Percentiles rank a stretch among this genome's conserved stretches.
phyloP scores from a whole-genome alignment of 768 basidiomycete genomes.

The Collybia nuda region DNA sequence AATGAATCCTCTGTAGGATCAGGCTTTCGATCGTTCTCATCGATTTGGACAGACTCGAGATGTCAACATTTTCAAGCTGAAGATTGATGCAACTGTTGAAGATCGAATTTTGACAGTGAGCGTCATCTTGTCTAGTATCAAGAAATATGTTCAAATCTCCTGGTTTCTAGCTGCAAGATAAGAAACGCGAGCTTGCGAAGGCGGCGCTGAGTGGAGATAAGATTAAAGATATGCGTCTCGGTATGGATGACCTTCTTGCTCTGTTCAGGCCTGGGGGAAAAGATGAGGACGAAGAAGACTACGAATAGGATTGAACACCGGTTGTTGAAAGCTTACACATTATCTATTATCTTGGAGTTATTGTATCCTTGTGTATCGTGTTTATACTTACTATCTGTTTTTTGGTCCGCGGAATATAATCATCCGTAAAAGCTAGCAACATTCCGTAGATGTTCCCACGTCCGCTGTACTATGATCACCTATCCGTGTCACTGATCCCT shows the following conservation, averaged over 20 bases:
- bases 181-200: constrained; percentile 80
- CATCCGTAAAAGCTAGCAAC: too few species aligned
- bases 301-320: constrained; percentile 3
- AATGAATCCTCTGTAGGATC: constrained; percentile 51
- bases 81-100: constrained; percentile 84
- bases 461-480: constrained; percentile 10
- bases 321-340: background rate
- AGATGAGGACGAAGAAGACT: constrained; percentile 58
- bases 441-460: constrained; percentile 20
- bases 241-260: constrained; percentile 82
- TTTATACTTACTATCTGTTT: too few species aligned
- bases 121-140: background rate
- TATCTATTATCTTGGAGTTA: background rate
- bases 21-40: constrained; percentile 92
- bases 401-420: too few species aligned
- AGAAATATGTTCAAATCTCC: background rate
- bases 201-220: constrained; percentile 90
- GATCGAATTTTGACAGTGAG: constrained; percentile 76
- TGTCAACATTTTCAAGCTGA: constrained; percentile 89
- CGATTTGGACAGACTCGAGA: constrained; percentile 85
- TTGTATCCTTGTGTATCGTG: background rate
- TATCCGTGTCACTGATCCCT: constrained; percentile 14
- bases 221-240: constrained; percentile 80
- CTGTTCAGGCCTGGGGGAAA: constrained; percentile 63
- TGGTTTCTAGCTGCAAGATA: constrained; percentile 72